Conservation (phyloP, 306 rosid genomes). For the Aeschynomene evenia region DNA sequence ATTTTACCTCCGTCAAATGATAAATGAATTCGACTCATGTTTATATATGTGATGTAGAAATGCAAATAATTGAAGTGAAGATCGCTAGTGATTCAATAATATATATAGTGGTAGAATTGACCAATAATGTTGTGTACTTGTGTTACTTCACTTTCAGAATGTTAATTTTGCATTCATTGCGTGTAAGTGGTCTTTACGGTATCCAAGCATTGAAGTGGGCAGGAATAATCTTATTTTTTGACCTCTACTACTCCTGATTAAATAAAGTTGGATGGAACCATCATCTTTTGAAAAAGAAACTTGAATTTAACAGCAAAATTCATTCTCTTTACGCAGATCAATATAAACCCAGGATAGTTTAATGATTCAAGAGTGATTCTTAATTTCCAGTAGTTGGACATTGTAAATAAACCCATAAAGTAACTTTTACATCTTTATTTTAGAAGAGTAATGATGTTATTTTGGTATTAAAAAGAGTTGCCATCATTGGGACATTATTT, state of each 20-base stretch:
- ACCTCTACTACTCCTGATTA: background rate
- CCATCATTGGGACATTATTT: too few relatives aligned
- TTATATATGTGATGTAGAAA: too few relatives aligned
- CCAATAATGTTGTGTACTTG: too few relatives aligned
- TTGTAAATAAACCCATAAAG: background rate
- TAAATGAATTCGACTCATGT: too few relatives aligned
- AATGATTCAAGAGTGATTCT: background rate
- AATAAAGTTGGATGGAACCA: background rate
- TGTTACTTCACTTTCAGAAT: too few relatives aligned
- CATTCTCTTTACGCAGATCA: background rate
- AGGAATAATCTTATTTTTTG: background rate
- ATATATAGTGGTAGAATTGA: too few relatives aligned
- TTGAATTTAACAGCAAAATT: background rate
- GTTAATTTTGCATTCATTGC: background rate
- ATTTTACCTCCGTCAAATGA: too few relatives aligned
- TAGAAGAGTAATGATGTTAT: too few relatives aligned
- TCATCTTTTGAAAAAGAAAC: conserved; percentile 3
- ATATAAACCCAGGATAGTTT: background rate
- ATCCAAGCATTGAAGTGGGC: background rate
- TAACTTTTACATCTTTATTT: background rate
- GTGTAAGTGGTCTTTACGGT: background rate
- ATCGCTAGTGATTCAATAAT: too few relatives aligned
- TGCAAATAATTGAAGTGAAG: too few relatives aligned
- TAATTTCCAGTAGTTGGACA: background rate
- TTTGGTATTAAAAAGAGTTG: too few relatives aligned